These are phyloP conservation scores for Salvia miltiorrhiza DNA, from an alignment of 257 asterid genomes.

Conservation along the genomic window DNA sequence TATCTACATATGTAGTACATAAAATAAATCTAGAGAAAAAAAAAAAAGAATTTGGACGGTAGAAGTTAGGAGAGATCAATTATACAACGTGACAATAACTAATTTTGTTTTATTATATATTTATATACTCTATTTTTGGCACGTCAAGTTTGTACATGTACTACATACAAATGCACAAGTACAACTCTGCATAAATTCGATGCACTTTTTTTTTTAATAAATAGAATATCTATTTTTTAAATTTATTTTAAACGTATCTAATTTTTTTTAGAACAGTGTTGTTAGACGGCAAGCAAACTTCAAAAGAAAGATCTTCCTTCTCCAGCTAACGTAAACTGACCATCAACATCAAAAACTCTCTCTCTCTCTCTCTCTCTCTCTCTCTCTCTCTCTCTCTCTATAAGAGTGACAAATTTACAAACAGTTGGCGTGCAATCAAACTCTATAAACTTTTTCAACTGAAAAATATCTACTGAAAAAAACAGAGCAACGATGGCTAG, in stretches of 20 bases:
- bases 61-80: background rate
- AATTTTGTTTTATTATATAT: background rate
- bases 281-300: slow-evolving; percentile 48
- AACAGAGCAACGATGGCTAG: slow-evolving; percentile 36
- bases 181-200: background rate
- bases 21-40: background rate
- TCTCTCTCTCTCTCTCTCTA: too few species aligned
- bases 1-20: too few species aligned
- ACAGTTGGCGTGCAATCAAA: background rate
- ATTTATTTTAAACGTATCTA: too few species aligned
- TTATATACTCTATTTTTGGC: background rate
- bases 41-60: background rate
- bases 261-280: slow-evolving; percentile 1
- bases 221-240: background rate
- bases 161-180: slow-evolving; percentile 9
- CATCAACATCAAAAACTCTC: slow-evolving; percentile 20
- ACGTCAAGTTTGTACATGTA: background rate
- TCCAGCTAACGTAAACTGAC: slow-evolving; percentile 17
- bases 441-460: background rate
- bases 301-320: slow-evolving; percentile 18
- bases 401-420: background rate
- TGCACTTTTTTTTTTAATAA: background rate
- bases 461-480: background rate
- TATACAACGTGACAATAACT: background rate
- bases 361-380: too few species aligned